A percentile compares a stretch with the other conserved stretches of the same genome.
Conservation (phyloP, 495 filamentous ascomycete genomes). For the Podospora comata region DNA sequence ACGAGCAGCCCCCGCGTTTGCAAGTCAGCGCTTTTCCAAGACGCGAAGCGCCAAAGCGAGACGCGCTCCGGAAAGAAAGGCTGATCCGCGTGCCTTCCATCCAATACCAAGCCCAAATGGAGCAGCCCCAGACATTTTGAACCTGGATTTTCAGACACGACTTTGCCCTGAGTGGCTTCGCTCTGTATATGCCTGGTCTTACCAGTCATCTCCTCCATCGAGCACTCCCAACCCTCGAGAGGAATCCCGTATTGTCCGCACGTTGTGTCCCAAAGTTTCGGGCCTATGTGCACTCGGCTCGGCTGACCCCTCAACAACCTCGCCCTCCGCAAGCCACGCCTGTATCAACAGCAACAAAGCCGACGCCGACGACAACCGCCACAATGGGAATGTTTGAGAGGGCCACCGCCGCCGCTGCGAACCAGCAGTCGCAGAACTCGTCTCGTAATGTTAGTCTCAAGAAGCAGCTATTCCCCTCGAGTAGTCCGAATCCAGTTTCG, state of each 20-base stretch:
- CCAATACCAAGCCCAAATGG: neutral
- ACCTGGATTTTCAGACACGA: slow-evolving; percentile 1
- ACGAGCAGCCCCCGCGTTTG: slow-evolving; percentile 2
- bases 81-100: neutral
- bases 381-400: slow-evolving; percentile 24
- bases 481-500: slow-evolving; percentile 35
- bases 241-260: slow-evolving; percentile 9
- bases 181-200: slow-evolving; percentile 32
- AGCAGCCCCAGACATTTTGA: neutral
- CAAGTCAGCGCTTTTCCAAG: neutral
- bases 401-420: slow-evolving; percentile 22
- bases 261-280: neutral
- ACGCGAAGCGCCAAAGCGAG: neutral
- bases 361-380: neutral
- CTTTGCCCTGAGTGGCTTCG: slow-evolving; percentile 13
- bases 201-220: slow-evolving; percentile 26
- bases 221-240: slow-evolving; percentile 21
- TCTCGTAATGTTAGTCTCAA: slow-evolving; percentile 32
- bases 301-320: slow-evolving; percentile 3
- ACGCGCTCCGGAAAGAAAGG: neutral
- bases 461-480: slow-evolving; percentile 50
- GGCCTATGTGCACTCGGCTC: slow-evolving; percentile 18
- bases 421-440: slow-evolving; percentile 11
- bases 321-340: neutral
- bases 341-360: neutral